Evolutionary conservation across 352 stramenopile genomes (phyloP).

Genomic region (Phytophthora pini): DNA sequence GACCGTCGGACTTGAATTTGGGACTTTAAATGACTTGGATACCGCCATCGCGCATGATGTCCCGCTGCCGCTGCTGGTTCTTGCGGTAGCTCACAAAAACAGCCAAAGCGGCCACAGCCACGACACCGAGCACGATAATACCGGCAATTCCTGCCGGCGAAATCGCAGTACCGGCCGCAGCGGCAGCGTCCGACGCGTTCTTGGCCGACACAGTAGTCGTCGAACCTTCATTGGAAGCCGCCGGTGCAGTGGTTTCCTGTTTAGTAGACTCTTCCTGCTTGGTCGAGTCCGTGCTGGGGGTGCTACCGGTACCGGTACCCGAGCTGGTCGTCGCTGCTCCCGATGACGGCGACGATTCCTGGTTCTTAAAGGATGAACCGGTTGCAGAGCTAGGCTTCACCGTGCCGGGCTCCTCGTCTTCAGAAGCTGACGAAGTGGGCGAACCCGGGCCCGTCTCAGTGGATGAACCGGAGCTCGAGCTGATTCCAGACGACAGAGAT

Average conservation of each 20-base stretch:
- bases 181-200: slow-evolving; percentile 42
- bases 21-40: slow-evolving; percentile 44
- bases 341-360: slow-evolving; percentile 25
- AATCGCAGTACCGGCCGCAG: slow-evolving; percentile 14
- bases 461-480: slow-evolving; percentile 3
- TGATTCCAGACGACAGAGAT: slow-evolving; percentile 6
- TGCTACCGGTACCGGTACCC: too few relatives aligned
- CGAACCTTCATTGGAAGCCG: slow-evolving; percentile 3
- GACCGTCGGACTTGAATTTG: slow-evolving; percentile 17
- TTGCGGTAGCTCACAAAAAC: slow-evolving; percentile 78
- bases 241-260: slow-evolving; percentile 9
- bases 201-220: slow-evolving; percentile 46
- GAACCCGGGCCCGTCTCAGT: slow-evolving; percentile 20
- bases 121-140: slow-evolving; percentile 64
- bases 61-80: slow-evolving; percentile 75
- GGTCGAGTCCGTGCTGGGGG: slow-evolving; percentile 11
- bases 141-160: slow-evolving; percentile 62
- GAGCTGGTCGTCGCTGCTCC: slow-evolving; percentile 5
- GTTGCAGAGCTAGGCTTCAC: slow-evolving; percentile 43
- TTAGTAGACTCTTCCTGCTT: slow-evolving; percentile 18
- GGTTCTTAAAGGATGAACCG: slow-evolving; percentile 43
- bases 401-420: slow-evolving; percentile 25
- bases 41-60: slow-evolving; percentile 71
- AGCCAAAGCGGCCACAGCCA: slow-evolving; percentile 56
- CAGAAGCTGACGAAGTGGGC: slow-evolving; percentile 1